Evolutionary conservation across 2,329 filamentous ascomycete genomes (phyloP).

Genomic region (Tolypocladium capitatum): DNA sequence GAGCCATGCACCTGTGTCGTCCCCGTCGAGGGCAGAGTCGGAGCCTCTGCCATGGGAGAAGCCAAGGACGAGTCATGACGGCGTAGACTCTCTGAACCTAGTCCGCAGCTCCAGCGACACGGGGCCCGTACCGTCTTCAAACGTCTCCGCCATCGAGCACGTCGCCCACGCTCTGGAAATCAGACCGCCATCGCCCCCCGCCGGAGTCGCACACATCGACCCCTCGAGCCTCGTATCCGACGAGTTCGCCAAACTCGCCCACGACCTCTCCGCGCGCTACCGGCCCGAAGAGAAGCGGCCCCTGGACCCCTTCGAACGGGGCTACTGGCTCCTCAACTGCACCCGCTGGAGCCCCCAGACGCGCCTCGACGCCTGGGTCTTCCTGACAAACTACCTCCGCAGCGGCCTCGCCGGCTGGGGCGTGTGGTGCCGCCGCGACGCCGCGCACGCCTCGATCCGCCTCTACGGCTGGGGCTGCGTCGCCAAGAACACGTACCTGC

Average conservation of each 20-base stretch:
- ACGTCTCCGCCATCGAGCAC: conserved; percentile 6
- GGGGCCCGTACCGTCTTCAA: conserved; percentile 7
- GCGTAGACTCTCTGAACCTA: conserved; percentile 5
- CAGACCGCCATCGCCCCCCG: conserved; percentile 37
- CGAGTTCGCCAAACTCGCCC: conserved; percentile 36
- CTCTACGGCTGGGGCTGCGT: conserved; percentile 71
- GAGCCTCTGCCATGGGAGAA: conserved; percentile 18
- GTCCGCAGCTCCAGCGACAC: conserved; percentile 18
- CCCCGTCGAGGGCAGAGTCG: conserved; percentile 14
- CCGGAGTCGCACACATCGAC: conserved; percentile 31
- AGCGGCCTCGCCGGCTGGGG: conserved; percentile 54
- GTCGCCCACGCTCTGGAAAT: conserved; percentile 32
- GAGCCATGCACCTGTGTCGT: conserved; percentile 6
- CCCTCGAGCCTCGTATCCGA: conserved; percentile 41
- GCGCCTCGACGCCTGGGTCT: conserved; percentile 46
- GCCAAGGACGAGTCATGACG: conserved; percentile 7
- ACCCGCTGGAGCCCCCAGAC: conserved; percentile 34
- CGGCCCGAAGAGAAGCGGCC: conserved; percentile 24
- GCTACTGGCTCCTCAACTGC: conserved; percentile 61
- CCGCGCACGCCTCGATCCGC: conserved; percentile 34
- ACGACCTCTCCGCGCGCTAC: conserved; percentile 40
- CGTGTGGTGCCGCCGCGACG: conserved; percentile 39
- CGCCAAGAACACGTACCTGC: conserved; percentile 57
- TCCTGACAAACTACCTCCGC: conserved; percentile 45
- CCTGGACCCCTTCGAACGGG: conserved; percentile 51